phyloP scores from a whole-genome alignment of 1,284 basidiomycete genomes.

The Ganoderma lucidum region DNA sequence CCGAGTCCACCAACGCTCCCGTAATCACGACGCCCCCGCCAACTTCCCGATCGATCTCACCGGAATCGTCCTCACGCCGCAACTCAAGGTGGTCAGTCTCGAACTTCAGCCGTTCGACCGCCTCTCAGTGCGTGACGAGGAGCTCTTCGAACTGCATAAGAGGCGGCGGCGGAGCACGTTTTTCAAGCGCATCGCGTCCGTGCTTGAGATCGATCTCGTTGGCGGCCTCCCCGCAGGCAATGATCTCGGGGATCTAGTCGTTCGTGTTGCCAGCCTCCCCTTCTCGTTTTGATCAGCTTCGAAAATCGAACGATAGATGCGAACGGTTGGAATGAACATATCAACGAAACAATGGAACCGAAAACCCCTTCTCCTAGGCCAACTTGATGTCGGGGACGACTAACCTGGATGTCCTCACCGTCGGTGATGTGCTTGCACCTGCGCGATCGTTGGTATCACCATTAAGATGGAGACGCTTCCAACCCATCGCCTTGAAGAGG shows the following conservation, averaged over 20 bases:
- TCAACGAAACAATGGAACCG: constrained; percentile 60
- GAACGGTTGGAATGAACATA: background rate
- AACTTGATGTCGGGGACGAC: constrained; percentile 86
- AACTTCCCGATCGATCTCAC: no score
- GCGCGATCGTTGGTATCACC: constrained; percentile 95
- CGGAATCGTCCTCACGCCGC: no score
- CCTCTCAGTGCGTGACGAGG: constrained; percentile 40
- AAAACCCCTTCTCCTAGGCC: constrained; percentile 93
- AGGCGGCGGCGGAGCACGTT: constrained; percentile 70
- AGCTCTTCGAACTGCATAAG: constrained; percentile 93
- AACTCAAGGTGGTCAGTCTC: no score
- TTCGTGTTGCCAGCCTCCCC: constrained; percentile 94
- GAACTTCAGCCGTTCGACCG: no score
- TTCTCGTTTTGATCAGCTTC: constrained; percentile 93
- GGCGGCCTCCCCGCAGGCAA: constrained; percentile 82
- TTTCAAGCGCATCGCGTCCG: constrained; percentile 69
- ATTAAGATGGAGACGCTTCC: constrained; percentile 94
- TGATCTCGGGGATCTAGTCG: constrained; percentile 95
- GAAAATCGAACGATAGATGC: constrained; percentile 76
- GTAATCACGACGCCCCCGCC: no score
- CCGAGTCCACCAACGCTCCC: no score
- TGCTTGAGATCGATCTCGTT: constrained; percentile 87
- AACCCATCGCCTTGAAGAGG: constrained; percentile 91
- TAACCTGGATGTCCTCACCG: no score
- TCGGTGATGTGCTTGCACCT: no score